Conservation (phyloP, 2,329 filamentous ascomycete genomes). For the Shiraia sp. region DNA sequence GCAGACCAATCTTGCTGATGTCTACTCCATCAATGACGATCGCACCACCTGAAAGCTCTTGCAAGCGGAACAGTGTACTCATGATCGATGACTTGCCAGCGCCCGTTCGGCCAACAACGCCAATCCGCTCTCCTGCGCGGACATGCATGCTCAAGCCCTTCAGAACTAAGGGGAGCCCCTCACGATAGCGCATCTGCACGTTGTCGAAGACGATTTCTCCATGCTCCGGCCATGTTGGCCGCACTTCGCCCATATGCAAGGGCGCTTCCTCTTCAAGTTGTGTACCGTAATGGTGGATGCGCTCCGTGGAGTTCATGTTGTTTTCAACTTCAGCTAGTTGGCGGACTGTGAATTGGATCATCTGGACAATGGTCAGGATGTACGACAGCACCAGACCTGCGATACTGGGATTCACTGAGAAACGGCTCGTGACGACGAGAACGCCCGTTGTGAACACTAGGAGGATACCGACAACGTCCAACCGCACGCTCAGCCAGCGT, state of each 20-base stretch:
- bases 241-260: slow-evolving; percentile 72
- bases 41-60: slow-evolving; percentile 52
- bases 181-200: slow-evolving; percentile 57
- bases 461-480: slow-evolving; percentile 81
- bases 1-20: slow-evolving; percentile 73
- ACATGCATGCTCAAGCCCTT: slow-evolving; percentile 66
- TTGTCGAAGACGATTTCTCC: slow-evolving; percentile 66
- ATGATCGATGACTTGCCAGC: slow-evolving; percentile 85
- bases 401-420: slow-evolving; percentile 81
- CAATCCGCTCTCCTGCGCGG: slow-evolving; percentile 74
- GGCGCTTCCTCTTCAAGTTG: slow-evolving; percentile 88
- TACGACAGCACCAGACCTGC: slow-evolving; percentile 89
- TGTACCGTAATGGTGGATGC: slow-evolving; percentile 86
- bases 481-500: slow-evolving; percentile 83
- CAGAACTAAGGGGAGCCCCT: slow-evolving; percentile 53
- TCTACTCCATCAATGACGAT: slow-evolving; percentile 56
- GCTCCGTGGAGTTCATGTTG: slow-evolving; percentile 95
- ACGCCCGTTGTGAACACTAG: slow-evolving; percentile 89
- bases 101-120: slow-evolving; percentile 79
- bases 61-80: slow-evolving; percentile 76
- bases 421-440: slow-evolving; percentile 87
- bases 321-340: slow-evolving; percentile 96
- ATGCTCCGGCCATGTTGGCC: slow-evolving; percentile 78
- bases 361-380: slow-evolving; percentile 88
- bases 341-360: slow-evolving; percentile 93